Conservation (phyloP, 192 early-diverging fungal genomes). For the Kappamyces sp. region DNA sequence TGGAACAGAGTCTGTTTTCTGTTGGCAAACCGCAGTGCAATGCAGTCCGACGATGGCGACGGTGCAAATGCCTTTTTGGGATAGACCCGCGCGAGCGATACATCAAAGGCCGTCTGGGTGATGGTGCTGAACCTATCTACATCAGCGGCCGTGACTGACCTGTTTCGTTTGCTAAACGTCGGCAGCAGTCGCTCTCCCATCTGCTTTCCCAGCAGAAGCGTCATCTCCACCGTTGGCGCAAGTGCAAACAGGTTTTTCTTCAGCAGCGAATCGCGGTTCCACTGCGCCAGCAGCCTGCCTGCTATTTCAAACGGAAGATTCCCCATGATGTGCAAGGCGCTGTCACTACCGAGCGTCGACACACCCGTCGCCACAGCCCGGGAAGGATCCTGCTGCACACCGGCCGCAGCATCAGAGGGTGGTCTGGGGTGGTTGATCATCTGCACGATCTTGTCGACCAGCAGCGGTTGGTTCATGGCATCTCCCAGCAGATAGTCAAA, state of each 20-base stretch:
- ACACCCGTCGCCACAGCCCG: too few relatives aligned
- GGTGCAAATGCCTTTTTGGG: constrained; percentile 4
- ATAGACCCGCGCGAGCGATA: neutral
- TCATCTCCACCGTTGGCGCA: neutral
- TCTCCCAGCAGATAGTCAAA: constrained; percentile 11
- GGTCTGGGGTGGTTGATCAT: too few relatives aligned
- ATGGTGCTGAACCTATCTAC: constrained; percentile 2
- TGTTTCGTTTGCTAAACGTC: neutral
- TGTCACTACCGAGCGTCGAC: too few relatives aligned
- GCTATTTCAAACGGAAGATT: constrained; percentile 11
- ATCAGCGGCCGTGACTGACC: neutral
- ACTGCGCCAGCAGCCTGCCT: neutral
- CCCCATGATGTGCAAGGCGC: neutral
- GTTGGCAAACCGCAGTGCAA: too few relatives aligned
- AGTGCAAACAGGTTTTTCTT: neutral
- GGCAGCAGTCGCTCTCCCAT: constrained; percentile 6
- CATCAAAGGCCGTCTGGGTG: neutral
- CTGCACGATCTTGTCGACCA: too few relatives aligned
- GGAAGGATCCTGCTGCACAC: too few relatives aligned
- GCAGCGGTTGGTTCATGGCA: neutral
- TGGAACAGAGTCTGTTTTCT: too few relatives aligned
- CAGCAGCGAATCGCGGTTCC: neutral
- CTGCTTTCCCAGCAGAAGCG: constrained; percentile 1
- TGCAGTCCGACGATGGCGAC: too few relatives aligned
- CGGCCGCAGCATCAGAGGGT: too few relatives aligned